Evolutionary conservation across 176 grass and related monocot species (phyloP).

Genomic region (Otatea glauca): DNA sequence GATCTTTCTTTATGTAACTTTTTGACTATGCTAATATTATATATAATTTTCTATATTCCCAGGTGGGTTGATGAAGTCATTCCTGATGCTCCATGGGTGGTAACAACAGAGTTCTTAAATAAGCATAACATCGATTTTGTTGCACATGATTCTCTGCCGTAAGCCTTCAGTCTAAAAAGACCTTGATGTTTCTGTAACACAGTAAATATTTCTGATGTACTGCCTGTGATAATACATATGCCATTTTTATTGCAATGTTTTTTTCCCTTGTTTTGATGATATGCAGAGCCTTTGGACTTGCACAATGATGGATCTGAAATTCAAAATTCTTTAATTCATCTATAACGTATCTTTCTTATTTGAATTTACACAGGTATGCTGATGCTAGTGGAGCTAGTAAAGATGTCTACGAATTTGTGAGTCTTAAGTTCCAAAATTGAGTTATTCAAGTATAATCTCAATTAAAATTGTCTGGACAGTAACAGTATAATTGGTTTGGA

Average conservation of each 20-base stretch:
- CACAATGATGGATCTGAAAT: conserved; percentile 27
- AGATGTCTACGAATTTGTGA: conserved; percentile 95
- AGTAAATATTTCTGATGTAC: conserved; percentile 21
- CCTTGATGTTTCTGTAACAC: conserved; percentile 6
- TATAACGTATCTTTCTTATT: conserved; percentile 37
- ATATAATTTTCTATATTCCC: conserved; percentile 33
- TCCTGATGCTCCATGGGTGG: conserved; percentile 94
- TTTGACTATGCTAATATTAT: conserved; percentile 20
- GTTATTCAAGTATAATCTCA: conserved; percentile 12
- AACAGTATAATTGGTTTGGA: neutral
- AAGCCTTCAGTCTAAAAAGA: conserved; percentile 50
- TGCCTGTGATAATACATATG: conserved; percentile 28
- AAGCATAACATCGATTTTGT: conserved; percentile 91
- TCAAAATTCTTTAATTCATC: conserved; percentile 27
- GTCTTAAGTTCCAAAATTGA: conserved; percentile 47
- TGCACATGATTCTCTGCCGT: conserved; percentile 91
- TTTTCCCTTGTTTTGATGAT: conserved; percentile 15
- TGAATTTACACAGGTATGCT: conserved; percentile 73
- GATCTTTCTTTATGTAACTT: neutral
- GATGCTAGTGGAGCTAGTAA: conserved; percentile 94
- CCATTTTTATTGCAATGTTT: conserved; percentile 7
- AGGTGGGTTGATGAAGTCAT: conserved; percentile 98
- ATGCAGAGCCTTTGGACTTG: conserved; percentile 6
- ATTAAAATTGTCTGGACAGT: conserved; percentile 20
- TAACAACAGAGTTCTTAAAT: conserved; percentile 79